Evolutionary conservation across 2,329 filamentous ascomycete species (phyloP).

Genomic region (Alternaria sp.): DNA sequence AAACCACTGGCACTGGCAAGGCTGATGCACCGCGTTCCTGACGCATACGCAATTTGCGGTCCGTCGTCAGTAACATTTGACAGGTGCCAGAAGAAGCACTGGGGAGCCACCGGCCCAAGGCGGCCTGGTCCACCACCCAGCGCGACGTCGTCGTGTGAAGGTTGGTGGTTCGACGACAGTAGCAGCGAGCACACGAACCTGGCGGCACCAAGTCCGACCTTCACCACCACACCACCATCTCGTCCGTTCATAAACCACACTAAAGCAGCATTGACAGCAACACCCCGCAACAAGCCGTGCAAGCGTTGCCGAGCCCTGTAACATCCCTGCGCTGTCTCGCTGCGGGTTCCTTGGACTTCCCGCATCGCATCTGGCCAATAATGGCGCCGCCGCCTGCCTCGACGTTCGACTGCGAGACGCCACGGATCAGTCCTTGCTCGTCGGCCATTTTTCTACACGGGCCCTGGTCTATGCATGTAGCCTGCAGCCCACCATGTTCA

Average conservation of each 20-base stretch:
- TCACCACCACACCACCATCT: constrained; percentile 22
- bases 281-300: constrained; percentile 47
- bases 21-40: constrained; percentile 52
- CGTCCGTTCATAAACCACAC: constrained; percentile 26
- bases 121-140: neutral
- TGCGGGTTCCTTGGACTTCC: constrained; percentile 48
- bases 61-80: constrained; percentile 41
- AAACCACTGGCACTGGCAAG: constrained; percentile 37
- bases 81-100: constrained; percentile 36
- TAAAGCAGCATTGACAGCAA: constrained; percentile 38
- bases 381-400: constrained; percentile 42
- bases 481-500: constrained; percentile 45
- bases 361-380: constrained; percentile 47
- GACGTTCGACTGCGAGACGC: constrained; percentile 45
- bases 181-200: constrained; percentile 36
- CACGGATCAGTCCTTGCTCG: constrained; percentile 47
- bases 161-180: constrained; percentile 37
- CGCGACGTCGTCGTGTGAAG: constrained; percentile 6
- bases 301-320: constrained; percentile 52
- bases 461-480: constrained; percentile 43
- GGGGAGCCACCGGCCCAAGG: constrained; percentile 30
- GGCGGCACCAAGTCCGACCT: constrained; percentile 28
- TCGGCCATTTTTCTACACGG: constrained; percentile 49
- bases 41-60: constrained; percentile 52
- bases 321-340: constrained; percentile 35